Evolutionary conservation across 257 asterid genomes (phyloP).

Genomic region (Solanum gracilifrons): DNA sequence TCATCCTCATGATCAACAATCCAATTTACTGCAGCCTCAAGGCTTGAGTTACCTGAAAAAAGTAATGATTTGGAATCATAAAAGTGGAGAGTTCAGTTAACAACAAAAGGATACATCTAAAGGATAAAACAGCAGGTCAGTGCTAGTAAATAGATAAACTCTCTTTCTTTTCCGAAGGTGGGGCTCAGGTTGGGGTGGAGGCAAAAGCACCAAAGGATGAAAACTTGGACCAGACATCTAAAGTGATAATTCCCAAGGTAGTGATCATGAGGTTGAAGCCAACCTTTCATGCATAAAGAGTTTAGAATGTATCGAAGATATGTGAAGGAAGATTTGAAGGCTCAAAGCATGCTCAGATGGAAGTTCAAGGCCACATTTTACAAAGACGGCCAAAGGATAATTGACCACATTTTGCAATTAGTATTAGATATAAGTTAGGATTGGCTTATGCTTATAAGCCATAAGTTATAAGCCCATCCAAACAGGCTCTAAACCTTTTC

Average conservation of each 20-base stretch:
- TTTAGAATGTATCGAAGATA: not conserved
- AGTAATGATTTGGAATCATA: not conserved
- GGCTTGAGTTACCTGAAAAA: conserved; percentile 51
- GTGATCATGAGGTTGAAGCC: not conserved
- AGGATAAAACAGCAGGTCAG: not conserved
- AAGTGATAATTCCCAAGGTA: not conserved
- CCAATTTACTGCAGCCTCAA: conserved; percentile 71
- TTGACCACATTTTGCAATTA: not conserved
- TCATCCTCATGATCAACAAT: conserved; percentile 45
- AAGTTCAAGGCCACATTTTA: not conserved
- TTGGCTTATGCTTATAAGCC: not conserved
- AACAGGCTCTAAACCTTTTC: not conserved
- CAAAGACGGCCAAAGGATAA: not conserved
- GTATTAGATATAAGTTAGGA: not conserved
- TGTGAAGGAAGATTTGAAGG: not conserved
- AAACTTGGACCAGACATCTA: not conserved
- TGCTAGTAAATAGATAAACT: not conserved
- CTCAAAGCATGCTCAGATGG: not conserved
- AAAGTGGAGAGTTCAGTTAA: not conserved
- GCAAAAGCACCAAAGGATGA: not conserved
- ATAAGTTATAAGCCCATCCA: not conserved
- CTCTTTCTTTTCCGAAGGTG: not conserved
- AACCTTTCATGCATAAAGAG: not conserved
- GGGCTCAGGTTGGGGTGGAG: not conserved
- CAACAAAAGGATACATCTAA: not conserved